phyloP scores from a whole-genome alignment of 371 early-diverging fungal genomes.

The Lichtheimia ramosa region DNA sequence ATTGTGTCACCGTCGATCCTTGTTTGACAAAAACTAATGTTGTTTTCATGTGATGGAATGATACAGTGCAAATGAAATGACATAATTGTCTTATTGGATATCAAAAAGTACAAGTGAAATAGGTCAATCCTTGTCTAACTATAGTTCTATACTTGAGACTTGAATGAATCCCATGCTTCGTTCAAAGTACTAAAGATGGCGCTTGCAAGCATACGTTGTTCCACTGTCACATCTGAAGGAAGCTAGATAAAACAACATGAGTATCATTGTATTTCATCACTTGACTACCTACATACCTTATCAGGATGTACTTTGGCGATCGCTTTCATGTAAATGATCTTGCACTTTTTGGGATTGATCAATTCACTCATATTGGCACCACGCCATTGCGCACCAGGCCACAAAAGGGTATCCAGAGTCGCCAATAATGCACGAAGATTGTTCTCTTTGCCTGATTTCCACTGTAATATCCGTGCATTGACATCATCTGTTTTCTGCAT shows the following conservation, averaged over 20 bases:
- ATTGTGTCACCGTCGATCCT: too few relatives aligned
- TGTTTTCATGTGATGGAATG: too few relatives aligned
- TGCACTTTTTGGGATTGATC: conserved; percentile 83
- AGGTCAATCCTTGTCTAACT: neutral
- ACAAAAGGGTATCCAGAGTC: conserved; percentile 79
- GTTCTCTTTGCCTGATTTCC: conserved; percentile 87
- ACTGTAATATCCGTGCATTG: conserved; percentile 65
- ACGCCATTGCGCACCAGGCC: conserved; percentile 77
- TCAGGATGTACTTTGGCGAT: conserved; percentile 95
- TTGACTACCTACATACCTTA: conserved; percentile 62
- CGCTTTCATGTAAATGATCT: conserved; percentile 89
- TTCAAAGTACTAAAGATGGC: conserved; percentile 86
- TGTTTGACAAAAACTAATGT: too few relatives aligned
- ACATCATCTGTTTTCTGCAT: conserved; percentile 78
- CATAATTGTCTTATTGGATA: too few relatives aligned
- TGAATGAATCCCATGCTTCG: conserved; percentile 94
- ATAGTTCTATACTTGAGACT: conserved; percentile 42
- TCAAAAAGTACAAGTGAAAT: too few relatives aligned
- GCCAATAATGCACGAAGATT: conserved; percentile 89
- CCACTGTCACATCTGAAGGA: conserved; percentile 59
- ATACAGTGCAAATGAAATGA: too few relatives aligned
- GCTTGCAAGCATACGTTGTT: conserved; percentile 87
- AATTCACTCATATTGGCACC: conserved; percentile 80
- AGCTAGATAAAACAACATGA: conserved; percentile 33
- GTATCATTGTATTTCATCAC: neutral